Percentiles rank a stretch among this genome's conserved stretches.
Conservation (phyloP, 2,329 filamentous ascomycete genomes). For the Lachnellula occidentalis region DNA sequence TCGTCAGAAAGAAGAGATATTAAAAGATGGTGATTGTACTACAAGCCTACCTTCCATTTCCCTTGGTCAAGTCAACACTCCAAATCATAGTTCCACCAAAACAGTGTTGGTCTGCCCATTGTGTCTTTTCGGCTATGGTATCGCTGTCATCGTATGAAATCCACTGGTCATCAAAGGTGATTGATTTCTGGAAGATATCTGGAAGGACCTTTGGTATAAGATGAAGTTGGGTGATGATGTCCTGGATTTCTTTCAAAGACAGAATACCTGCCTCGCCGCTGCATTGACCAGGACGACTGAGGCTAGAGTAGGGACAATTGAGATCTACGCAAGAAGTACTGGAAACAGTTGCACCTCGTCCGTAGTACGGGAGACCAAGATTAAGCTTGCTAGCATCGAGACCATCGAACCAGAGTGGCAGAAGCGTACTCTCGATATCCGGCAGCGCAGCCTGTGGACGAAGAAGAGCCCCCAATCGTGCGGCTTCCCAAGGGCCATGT, state of each 20-base stretch:
- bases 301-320: conserved; percentile 23
- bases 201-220: conserved; percentile 22
- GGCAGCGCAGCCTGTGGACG: conserved; percentile 38
- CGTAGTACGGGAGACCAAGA: conserved; percentile 44
- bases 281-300: conserved; percentile 27
- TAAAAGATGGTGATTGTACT: not conserved
- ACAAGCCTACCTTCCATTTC: conserved; percentile 19
- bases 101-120: conserved; percentile 25
- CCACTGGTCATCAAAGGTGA: conserved; percentile 36
- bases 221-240: conserved; percentile 22
- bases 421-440: conserved; percentile 35
- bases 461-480: conserved; percentile 30
- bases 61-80: conserved; percentile 25
- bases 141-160: conserved; percentile 36
- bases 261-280: conserved; percentile 29
- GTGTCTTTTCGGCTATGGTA: conserved; percentile 32
- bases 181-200: conserved; percentile 22
- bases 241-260: conserved; percentile 30
- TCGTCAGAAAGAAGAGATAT: not conserved
- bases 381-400: conserved; percentile 39
- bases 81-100: conserved; percentile 28
- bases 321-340: conserved; percentile 21
- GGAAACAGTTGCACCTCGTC: conserved; percentile 37
- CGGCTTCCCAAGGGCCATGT: conserved; percentile 38
- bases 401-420: conserved; percentile 38